Conservation (phyloP, 2,329 filamentous ascomycete genomes). For the Byssothecium circinans region DNA sequence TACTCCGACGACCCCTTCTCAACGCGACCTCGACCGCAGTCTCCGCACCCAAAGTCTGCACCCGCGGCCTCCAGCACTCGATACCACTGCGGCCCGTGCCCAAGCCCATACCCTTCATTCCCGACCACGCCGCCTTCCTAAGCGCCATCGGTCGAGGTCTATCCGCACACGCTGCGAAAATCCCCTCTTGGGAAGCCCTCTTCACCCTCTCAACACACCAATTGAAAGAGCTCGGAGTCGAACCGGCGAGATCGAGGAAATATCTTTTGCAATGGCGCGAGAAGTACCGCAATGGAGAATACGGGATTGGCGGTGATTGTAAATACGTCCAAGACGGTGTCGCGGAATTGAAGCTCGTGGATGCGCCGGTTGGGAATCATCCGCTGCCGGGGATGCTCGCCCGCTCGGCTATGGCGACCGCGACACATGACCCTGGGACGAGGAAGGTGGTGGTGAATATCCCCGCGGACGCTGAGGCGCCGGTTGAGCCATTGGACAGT, state of each 20-base stretch:
- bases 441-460: slow-evolving; percentile 64
- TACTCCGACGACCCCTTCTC: slow-evolving; percentile 40
- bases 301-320: slow-evolving; percentile 82
- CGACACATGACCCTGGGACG: slow-evolving; percentile 57
- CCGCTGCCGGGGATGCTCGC: slow-evolving; percentile 27
- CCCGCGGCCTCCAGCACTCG: slow-evolving; percentile 44
- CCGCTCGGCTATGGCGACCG: slow-evolving; percentile 47
- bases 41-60: slow-evolving; percentile 31
- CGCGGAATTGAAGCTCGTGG: slow-evolving; percentile 60
- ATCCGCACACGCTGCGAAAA: slow-evolving; percentile 79
- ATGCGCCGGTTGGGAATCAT: slow-evolving; percentile 50
- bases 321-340: slow-evolving; percentile 65
- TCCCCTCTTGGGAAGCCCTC: slow-evolving; percentile 86
- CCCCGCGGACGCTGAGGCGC: slow-evolving; percentile 44
- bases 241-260: slow-evolving; percentile 76
- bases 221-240: slow-evolving; percentile 78
- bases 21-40: slow-evolving; percentile 25
- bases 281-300: slow-evolving; percentile 74
- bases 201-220: slow-evolving; percentile 79
- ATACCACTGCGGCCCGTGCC: slow-evolving; percentile 58
- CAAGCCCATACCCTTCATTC: slow-evolving; percentile 78
- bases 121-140: slow-evolving; percentile 82
- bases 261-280: slow-evolving; percentile 90
- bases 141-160: slow-evolving; percentile 87
- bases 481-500: slow-evolving; percentile 47